Evolutionary conservation across 1,139 yeast genomes (phyloP), one percentile per base, ranked within the genome.

Genomic region (Candida sanyaensis): DNA sequence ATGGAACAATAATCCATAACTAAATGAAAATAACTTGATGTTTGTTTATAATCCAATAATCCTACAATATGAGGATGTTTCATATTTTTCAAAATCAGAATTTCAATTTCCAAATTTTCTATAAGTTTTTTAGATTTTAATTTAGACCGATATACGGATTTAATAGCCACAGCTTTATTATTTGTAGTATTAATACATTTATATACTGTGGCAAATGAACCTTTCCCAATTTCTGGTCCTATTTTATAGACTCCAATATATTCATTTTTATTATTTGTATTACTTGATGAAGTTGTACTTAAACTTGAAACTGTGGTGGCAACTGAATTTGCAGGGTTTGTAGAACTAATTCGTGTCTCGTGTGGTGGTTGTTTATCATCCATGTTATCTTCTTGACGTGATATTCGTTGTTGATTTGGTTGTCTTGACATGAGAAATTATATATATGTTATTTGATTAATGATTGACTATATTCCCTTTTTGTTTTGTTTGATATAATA

Each of bases 1-100:
- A 93, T 75, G 0, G 97, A 85, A 64, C 99, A 93, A 68, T 90
- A 93, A 64, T 93, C 98, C 98, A 93, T 93, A n/a, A 92, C 83
- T 55, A 93, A 73, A 66, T 90, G 95, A 69, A 91, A 89, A 66
- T 92, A 90, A 9, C 87, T 73, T 9, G 82, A 65, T 0, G 96
- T 87, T 60, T 89, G 87, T 52, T 85, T 83, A 63, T 89, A 90
- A 60, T 92, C 98, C 48, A 88, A 68, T 44, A 93, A 73, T 11
- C 87, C 86, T 4, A 93, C 99, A 45, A 93, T 88, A 65, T 93
- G 98, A 3, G 97, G 96, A 61, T 93, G 97, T 57, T 86, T 84
- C 76, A 93, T 78, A 45, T 87, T 83, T 69, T 91, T 90, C 56
- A 93, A 75, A 45, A 93, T 93, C 44, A 88, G 75, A 43, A 93